phyloP scores from a whole-genome alignment of 2,329 filamentous ascomycete genomes.

The Aspergillus thermomutatus region DNA sequence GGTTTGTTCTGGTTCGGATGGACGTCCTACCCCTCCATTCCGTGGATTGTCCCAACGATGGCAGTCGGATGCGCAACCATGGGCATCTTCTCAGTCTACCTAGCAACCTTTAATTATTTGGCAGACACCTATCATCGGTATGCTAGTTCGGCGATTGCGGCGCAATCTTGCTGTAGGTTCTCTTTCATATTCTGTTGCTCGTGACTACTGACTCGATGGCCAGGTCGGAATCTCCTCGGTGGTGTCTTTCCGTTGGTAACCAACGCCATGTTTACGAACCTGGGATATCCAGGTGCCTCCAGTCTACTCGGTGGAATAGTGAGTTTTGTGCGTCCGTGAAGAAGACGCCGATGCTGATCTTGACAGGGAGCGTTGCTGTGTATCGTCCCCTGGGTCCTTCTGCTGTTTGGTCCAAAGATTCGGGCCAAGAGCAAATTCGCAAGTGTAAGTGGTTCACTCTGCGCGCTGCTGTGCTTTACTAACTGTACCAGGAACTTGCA shows the following conservation, averaged over 20 bases:
- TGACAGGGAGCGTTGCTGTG: conserved; percentile 57
- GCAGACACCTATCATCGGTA: conserved; percentile 84
- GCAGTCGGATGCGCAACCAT: conserved; percentile 73
- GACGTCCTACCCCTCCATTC: conserved; percentile 59
- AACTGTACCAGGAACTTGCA: not conserved
- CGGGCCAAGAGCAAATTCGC: conserved; percentile 74
- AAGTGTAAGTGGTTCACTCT: conserved; percentile 43
- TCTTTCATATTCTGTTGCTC: not conserved
- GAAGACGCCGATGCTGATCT: conserved; percentile 6
- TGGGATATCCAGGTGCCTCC: conserved; percentile 69
- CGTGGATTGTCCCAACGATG: conserved; percentile 70
- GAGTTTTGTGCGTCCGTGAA: conserved; percentile 13
- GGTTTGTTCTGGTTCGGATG: conserved; percentile 82
- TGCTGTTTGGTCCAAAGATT: conserved; percentile 75
- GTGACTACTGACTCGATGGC: not conserved
- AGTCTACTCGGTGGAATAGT: conserved; percentile 74
- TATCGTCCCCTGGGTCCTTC: conserved; percentile 80
- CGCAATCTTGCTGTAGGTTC: conserved; percentile 69
- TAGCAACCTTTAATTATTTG: conserved; percentile 89
- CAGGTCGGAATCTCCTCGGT: conserved; percentile 70
- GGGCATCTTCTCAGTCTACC: conserved; percentile 81
- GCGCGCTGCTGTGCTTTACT: not conserved
- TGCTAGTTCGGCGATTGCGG: conserved; percentile 79
- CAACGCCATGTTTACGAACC: conserved; percentile 64
- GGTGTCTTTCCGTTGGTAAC: conserved; percentile 79